Base-by-base conservation (phyloP, 345 rosid species). In the Citropsis articulata region DNA sequence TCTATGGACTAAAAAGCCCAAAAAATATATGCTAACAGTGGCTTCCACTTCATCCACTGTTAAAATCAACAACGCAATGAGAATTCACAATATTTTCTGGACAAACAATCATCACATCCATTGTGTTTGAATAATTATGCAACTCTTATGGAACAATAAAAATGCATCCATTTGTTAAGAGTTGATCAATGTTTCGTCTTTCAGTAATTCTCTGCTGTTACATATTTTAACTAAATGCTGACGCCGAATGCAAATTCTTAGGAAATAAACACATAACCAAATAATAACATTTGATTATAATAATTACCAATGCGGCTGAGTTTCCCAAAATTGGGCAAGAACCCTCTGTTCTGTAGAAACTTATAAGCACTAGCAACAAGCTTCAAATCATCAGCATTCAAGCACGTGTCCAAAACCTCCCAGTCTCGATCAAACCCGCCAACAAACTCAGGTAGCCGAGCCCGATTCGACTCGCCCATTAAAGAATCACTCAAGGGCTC, bases 341-440 rank as follows among this genome's bases (percentile, higher is more conserved):
- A 77, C 7, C 89, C 91, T 79, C 90, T 87, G 66, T 81, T 89
- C 79, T 87, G 86, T 57, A 95, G 94, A 77, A 89, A 89, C 18
- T 78, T 85, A 60, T 92, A 95, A 28, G 98, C 92, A 80, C 80
- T 84, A 40, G 87, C 89, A 13, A 91, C 98, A 68, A 94, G 98
- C 74, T 86, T 90, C 97, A 94, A 89, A 80, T 94, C 94, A 79
- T 94, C 98, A 18, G 98, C 98, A 78, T 90, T 93, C 87, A 93
- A 84, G 71, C 98, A 94, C 50, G 98, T 85, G 79, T 93, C 98
- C 80, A 94, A 42, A 5, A 94, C 93, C 80, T 89, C 90, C 98
- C 98, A 94, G 68, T 93, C 92, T 86, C 93, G 83, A 77, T 80
- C 84, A 24, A 60, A 55, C 69, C 83, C 78, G 38, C 77, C 87